These are phyloP conservation scores for Ustilago hordei DNA, from an alignment of 1,284 basidiomycete species.

Conservation along the genomic window DNA sequence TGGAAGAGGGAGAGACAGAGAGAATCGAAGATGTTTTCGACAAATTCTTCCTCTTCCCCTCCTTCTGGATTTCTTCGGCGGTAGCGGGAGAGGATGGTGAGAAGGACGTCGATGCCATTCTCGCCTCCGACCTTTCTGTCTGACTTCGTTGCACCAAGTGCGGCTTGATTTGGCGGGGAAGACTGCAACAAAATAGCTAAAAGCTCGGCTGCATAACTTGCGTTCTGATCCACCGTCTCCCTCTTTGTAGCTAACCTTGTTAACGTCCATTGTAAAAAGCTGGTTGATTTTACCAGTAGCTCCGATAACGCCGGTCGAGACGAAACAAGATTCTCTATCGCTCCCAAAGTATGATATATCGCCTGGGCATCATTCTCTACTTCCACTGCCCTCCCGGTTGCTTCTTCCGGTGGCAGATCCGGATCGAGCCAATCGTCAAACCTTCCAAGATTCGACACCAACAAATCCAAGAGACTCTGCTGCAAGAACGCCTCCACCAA, in stretches of 20 bases:
- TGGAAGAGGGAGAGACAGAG: conserved; percentile 79
- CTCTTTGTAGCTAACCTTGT: conserved; percentile 72
- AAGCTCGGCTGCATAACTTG: conserved; percentile 73
- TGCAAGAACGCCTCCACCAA: conserved; percentile 73
- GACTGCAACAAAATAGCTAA: conserved; percentile 86
- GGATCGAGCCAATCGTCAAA: conserved; percentile 50
- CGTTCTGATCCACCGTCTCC: conserved; percentile 64
- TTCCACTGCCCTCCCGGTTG: conserved; percentile 24
- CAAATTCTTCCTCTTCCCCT: conserved; percentile 92
- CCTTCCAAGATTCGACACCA: conserved; percentile 84
- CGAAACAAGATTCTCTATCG: conserved; percentile 91
- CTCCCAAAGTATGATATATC: conserved; percentile 72
- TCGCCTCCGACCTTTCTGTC: conserved; percentile 68
- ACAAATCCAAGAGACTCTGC: conserved; percentile 84
- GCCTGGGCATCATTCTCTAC: conserved; percentile 56
- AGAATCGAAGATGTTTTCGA: conserved; percentile 94
- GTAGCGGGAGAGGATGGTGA: conserved; percentile 80
- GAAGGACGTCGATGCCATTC: conserved; percentile 82
- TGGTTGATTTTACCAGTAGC: conserved; percentile 79
- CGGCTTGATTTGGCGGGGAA: conserved; percentile 33
- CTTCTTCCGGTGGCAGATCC: conserved; percentile 12
- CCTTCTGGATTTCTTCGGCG: conserved; percentile 83
- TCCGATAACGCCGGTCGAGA: conserved; percentile 79
- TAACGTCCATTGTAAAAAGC: conserved; percentile 82
- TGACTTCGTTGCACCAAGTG: conserved; percentile 20